phyloP scores from a whole-genome alignment of 306 rosid species.

The Amphicarpaea edgeworthii region DNA sequence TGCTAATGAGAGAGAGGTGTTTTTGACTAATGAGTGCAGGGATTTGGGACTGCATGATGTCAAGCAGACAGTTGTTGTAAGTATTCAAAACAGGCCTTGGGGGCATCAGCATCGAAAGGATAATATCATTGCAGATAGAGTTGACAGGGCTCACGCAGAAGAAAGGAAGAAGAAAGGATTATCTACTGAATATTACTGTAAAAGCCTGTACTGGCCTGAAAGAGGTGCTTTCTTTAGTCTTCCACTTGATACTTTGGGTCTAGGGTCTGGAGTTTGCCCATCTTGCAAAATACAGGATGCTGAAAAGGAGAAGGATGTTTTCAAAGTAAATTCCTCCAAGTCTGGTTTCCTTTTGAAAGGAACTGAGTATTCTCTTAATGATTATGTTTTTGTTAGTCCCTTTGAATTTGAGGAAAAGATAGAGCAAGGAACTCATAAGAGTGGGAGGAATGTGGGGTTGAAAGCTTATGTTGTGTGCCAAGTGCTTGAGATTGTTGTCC shows the following conservation, averaged over 20 bases:
- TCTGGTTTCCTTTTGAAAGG: slow-evolving; percentile 67
- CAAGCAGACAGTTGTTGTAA: slow-evolving; percentile 58
- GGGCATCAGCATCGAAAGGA: slow-evolving; percentile 82
- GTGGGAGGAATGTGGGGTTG: slow-evolving; percentile 91
- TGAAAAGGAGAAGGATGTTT: slow-evolving; percentile 62
- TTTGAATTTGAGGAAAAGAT: slow-evolving; percentile 63
- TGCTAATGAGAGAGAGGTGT: slow-evolving; percentile 86
- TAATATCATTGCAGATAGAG: slow-evolving; percentile 60
- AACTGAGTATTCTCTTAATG: slow-evolving; percentile 66
- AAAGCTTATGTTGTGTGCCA: slow-evolving; percentile 86
- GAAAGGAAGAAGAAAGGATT: slow-evolving; percentile 84
- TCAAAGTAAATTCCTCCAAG: slow-evolving; percentile 64
- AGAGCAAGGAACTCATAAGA: slow-evolving; percentile 66
- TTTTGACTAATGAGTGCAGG: slow-evolving; percentile 81
- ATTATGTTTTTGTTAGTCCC: slow-evolving; percentile 74
- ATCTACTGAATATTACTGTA: slow-evolving; percentile 79
- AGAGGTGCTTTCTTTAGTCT: slow-evolving; percentile 83
- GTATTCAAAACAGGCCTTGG: slow-evolving; percentile 66
- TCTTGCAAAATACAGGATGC: slow-evolving; percentile 70
- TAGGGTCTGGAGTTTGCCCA: slow-evolving; percentile 78
- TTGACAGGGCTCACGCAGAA: slow-evolving; percentile 78
- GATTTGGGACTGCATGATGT: slow-evolving; percentile 63
- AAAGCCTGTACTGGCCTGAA: slow-evolving; percentile 88
- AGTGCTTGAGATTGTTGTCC: slow-evolving; percentile 63
- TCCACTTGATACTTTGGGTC: slow-evolving; percentile 69